Evolutionary conservation across 2,329 filamentous ascomycete genomes (phyloP), one percentile per base, ranked within the genome.

Genomic region (Microdochium trichocladiopsis): DNA sequence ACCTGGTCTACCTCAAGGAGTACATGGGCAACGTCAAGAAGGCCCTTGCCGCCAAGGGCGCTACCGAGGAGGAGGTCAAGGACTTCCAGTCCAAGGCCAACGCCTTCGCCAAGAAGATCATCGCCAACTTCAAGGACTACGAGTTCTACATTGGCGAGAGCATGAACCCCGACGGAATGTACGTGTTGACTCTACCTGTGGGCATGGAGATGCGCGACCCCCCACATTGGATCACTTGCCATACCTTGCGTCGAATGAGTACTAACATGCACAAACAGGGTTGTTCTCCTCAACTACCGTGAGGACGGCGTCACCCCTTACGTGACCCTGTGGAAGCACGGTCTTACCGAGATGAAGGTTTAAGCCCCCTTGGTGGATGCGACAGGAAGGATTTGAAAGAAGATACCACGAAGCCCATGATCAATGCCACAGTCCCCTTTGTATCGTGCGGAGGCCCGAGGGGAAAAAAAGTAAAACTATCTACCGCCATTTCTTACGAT

Each of bases 111-210:
- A 96, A 95, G 79, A 83, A 82, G 68, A 79, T 96, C 60, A 77
- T 87, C 55, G 75, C 69, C 70, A 93, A 90, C 77, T 96, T 96
- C 82, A 92, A 95, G 79, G 90, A 97, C 79, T 95, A 87, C 72
- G 93, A 97, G 73, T 93, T 96, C 75, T 88, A 88, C 75, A 90
- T 88, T 64, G 92, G 93, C 76, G 86, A 94, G 80, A 87, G 84
- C 64, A 95, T 95, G 90, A 83, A 95, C 75, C 86, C 88, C 64
- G 89, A 96, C 67, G 92, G 87, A 78, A 95, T 96, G 94, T 94
- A 78, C 67, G 88, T 82, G n/a, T n/a, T n/a, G n/a, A n/a, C n/a
- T n/a, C n/a, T n/a, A n/a, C n/a, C n/a, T n/a, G n/a, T n/a, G n/a
- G n/a, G n/a, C n/a, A n/a, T n/a, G n/a, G n/a, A n/a, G n/a, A n/a